Evolutionary conservation across 441 rosid species (phyloP), one percentile per base, ranked within the genome.

Genomic region (Erodium texanum): DNA sequence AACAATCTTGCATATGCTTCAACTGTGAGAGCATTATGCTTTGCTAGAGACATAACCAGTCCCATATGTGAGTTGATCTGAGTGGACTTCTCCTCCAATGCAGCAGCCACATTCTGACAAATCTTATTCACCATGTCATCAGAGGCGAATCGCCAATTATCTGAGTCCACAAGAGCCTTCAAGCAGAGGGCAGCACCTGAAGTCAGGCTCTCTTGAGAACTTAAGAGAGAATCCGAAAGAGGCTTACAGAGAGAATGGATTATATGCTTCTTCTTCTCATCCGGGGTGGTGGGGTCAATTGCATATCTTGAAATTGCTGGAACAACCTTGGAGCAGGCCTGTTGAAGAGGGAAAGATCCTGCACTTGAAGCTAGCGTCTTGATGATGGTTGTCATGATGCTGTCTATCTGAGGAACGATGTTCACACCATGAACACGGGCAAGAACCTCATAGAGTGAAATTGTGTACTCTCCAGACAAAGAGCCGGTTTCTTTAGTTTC

Each of bases 241-340:
- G 99, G 98, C 79, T 77, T 81, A 61, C 96, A 93, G 70, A 93
- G 89, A 24, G 93, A 86, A 65, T 87, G 89, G 48, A 93, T 87
- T 72, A 89, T 88, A 64, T 77, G 78, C 82, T 78, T 79, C 70
- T 81, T 96, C 78, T 89, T 87, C 45, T 93, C 89, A 66, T 82
- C 89, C 0, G 85, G 89, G 38, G 89, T 89, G 20, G 92, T 81
- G 6, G 94, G 97, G 23, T 89, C 98, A 66, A 96, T 89, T 41
- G 96, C 98, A 68, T 88, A 96, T 77, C 98, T 86, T 5, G 98
- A 97, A 62, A 93, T 85, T 66, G 98, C 98, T 4, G 98, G 92
- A 0, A 93, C 96, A 11, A 91, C 99, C 76, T 86, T 96, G 20
- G 98, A 86, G 79, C 99, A 93, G 18, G 98, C 98, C 72, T 96